phyloP scores from a whole-genome alignment of 2,329 filamentous ascomycete species.

The Fusarium nelsonii region DNA sequence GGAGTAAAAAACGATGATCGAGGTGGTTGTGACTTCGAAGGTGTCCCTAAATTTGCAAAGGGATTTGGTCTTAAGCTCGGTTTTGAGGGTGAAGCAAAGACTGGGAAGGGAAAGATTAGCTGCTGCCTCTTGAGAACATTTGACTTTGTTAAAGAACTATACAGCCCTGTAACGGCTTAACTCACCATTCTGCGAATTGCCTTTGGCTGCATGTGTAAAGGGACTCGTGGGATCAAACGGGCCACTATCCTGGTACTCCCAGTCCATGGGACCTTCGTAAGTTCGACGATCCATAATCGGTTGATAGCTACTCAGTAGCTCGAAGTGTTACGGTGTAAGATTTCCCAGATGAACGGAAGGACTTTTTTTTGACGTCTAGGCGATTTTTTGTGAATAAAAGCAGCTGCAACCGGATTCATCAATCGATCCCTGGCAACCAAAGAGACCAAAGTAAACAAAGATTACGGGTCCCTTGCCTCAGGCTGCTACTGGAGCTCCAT shows the following conservation, averaged over 20 bases:
- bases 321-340: conserved; percentile 18
- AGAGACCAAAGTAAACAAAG: conserved; percentile 53
- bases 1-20: conserved; percentile 63
- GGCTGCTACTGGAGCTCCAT: conserved; percentile 17
- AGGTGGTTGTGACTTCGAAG: conserved; percentile 58
- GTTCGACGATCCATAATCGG: conserved; percentile 65
- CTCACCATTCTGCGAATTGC: conserved; percentile 58
- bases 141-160: not conserved
- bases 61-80: conserved; percentile 51
- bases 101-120: conserved; percentile 45
- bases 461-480: conserved; percentile 41
- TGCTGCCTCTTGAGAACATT: not conserved
- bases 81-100: conserved; percentile 57
- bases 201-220: conserved; percentile 66
- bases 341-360: conserved; percentile 2
- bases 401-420: conserved; percentile 26
- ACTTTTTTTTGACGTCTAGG: conserved; percentile 5
- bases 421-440: conserved; percentile 47
- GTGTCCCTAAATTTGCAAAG: conserved; percentile 55
- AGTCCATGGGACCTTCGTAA: conserved; percentile 74
- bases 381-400: conserved; percentile 27
- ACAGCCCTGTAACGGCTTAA: conserved; percentile 16
- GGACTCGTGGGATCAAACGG: conserved; percentile 72
- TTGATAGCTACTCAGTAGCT: conserved; percentile 17
- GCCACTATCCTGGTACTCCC: conserved; percentile 70